Evolutionary conservation across 2,329 filamentous ascomycete genomes (phyloP).

Genomic region (Epichloe bromicola): DNA sequence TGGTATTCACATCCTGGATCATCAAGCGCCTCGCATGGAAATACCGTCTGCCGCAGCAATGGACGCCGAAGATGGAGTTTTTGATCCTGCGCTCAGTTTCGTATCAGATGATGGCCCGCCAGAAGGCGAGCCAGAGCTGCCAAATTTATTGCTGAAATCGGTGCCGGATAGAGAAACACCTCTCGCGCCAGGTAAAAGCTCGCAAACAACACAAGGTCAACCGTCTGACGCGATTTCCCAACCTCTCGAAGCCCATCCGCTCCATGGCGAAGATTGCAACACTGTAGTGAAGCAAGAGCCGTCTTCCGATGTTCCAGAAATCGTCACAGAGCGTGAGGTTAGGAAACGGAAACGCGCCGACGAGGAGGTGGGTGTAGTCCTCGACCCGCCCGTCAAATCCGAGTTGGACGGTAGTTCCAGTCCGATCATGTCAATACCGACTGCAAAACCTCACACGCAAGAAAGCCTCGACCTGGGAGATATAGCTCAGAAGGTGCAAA

Average conservation of each 20-base stretch:
- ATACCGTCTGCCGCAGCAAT: background rate
- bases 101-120: background rate
- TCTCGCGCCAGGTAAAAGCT: conserved; percentile 7
- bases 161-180: background rate
- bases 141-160: background rate
- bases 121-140: conserved; percentile 4
- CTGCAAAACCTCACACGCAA: conserved; percentile 23
- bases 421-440: conserved; percentile 12
- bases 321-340: conserved; percentile 37
- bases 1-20: conserved; percentile 18
- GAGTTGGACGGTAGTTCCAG: conserved; percentile 22
- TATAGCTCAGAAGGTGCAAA: conserved; percentile 19
- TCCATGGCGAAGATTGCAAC: conserved; percentile 2
- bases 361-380: conserved; percentile 11
- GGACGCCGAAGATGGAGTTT: conserved; percentile 3
- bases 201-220: conserved; percentile 19
- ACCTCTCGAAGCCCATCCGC: conserved; percentile 13
- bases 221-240: conserved; percentile 11
- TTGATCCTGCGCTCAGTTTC: conserved; percentile 3
- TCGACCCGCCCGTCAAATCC: conserved; percentile 26
- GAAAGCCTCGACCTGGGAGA: conserved; percentile 47
- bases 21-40: background rate
- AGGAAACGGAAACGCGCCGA: conserved; percentile 32
- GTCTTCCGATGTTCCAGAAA: conserved; percentile 37
- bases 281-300: conserved; percentile 35